phyloP scores from a whole-genome alignment of 2,329 filamentous ascomycete species.

The Fusarium sp. region DNA sequence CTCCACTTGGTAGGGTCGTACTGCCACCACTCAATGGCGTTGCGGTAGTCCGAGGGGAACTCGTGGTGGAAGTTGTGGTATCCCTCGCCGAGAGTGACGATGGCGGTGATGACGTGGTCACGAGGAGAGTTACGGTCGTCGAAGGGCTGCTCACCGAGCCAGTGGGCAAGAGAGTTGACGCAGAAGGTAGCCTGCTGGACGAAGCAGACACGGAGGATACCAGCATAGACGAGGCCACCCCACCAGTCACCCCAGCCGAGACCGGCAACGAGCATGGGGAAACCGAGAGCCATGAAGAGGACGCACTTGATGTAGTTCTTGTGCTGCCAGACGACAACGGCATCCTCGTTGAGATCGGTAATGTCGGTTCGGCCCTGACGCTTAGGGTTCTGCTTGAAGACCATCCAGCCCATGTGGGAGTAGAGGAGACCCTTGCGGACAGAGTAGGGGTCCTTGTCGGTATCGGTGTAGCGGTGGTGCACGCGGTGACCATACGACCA shows the following conservation, averaged over 20 bases:
- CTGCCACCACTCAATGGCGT: constrained; percentile 90
- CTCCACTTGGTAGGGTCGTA: constrained; percentile 94
- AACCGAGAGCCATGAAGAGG: constrained; percentile 79
- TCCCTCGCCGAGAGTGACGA: constrained; percentile 87
- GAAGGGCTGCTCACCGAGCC: constrained; percentile 92
- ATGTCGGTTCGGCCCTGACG: constrained; percentile 89
- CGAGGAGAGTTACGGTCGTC: constrained; percentile 93
- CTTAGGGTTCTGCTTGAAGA: constrained; percentile 94
- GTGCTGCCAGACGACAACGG: constrained; percentile 89
- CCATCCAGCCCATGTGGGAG: constrained; percentile 86
- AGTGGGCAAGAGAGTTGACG: constrained; percentile 91
- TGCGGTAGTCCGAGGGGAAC: constrained; percentile 93
- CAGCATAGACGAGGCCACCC: constrained; percentile 86
- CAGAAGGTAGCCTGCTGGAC: constrained; percentile 95
- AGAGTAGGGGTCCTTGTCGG: constrained; percentile 91
- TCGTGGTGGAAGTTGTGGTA: constrained; percentile 98
- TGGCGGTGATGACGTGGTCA: constrained; percentile 86
- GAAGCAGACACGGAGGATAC: constrained; percentile 88
- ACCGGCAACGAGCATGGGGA: constrained; percentile 81
- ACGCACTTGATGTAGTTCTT: constrained; percentile 86
- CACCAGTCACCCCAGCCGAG: constrained; percentile 84
- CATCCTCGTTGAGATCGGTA: constrained; percentile 87
- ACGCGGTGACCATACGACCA: constrained; percentile 89
- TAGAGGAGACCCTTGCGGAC: constrained; percentile 89
- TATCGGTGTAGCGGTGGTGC: constrained; percentile 93